Base-by-base conservation (phyloP, 192 early-diverging fungal species). In the Coemansia sp. region DNA sequence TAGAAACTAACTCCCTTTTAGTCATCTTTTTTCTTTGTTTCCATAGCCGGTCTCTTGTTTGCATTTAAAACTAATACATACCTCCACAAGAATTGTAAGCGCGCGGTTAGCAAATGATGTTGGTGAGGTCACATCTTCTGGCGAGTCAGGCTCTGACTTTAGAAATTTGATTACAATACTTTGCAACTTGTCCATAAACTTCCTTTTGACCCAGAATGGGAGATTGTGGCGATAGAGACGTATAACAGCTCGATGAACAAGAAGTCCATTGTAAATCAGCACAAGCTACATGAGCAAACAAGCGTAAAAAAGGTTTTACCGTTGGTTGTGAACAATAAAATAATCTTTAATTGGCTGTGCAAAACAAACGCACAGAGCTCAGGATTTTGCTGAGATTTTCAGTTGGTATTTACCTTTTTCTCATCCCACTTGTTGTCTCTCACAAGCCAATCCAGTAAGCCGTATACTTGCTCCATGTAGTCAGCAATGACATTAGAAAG, bases 61-160 rank as follows among this genome's bases (percentile, higher is more conserved):
- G 22, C 26, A 32, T 4, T 52, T 63, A 9, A 4, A 26, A 22
- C 21, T 54, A 22, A 21, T 54, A 2, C 51, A 21, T 74, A 71
- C 77, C 77, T 80, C 73, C 7, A 65, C 63, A 4, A 76, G n/a
- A 18, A 81, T 63, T 11, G 71, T 69, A n/a, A 81, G 49, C 11
- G 71, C 78, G 1, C 74, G 71, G 26, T 69, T 82, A 15, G 73
- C 49, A 32, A 46, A 61, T n/a, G 79, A 76, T 15, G 69, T 47
- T 1, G 41, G 56, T 11, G 69, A 58, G 32, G 19, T 55, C n/a
- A 63, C 51, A n/a, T 82, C 79, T 15, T 22, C 41, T 15, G 40
- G 40, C 6, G 48, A 41, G 12, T 32, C 8, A 8, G 79, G 62
- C 0, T 54, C 46, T 22, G 58, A 70, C 11, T 61, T 41, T 40